phyloP scores from a whole-genome alignment of 805 yeast genomes.

The Cyberlindnera suaveolens region DNA sequence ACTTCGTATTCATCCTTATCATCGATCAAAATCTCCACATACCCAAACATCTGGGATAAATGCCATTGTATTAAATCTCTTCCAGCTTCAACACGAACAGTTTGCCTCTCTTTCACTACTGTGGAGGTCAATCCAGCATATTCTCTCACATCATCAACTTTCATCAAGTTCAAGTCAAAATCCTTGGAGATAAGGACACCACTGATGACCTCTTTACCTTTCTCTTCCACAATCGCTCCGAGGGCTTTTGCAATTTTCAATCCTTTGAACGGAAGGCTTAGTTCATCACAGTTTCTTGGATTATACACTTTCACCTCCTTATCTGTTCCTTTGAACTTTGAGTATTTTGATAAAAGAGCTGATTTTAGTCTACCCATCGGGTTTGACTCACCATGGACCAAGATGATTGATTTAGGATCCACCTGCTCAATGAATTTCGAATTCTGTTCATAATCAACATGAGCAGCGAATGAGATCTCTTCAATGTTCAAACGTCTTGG shows the following conservation, averaged over 20 bases:
- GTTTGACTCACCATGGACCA: constrained; percentile 95
- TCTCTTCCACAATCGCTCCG: constrained; percentile 48
- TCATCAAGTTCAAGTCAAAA: constrained; percentile 78
- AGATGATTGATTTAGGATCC: constrained; percentile 75
- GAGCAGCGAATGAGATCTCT: constrained; percentile 98
- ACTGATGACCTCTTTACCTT: constrained; percentile 44
- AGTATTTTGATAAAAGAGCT: constrained; percentile 82
- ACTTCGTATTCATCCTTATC: constrained; percentile 44
- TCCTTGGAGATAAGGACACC: constrained; percentile 91
- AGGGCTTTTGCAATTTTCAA: constrained; percentile 75
- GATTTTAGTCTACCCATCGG: constrained; percentile 98
- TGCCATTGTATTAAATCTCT: constrained; percentile 83
- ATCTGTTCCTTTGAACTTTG: constrained; percentile 74
- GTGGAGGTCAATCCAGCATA: constrained; percentile 84
- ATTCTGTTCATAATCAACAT: constrained; percentile 93
- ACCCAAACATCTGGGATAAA: constrained; percentile 92
- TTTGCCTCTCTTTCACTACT: constrained; percentile 74
- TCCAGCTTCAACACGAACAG: constrained; percentile 72
- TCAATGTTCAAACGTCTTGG: constrained; percentile 86
- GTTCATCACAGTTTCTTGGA: constrained; percentile 84
- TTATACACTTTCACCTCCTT: constrained; percentile 87
- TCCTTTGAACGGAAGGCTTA: constrained; percentile 74
- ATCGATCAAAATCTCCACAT: constrained; percentile 56
- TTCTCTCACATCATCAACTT: constrained; percentile 83
- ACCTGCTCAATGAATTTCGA: constrained; percentile 85